phyloP scores from a whole-genome alignment of 306 rosid genomes.

The Hylodesmum podocarpum region DNA sequence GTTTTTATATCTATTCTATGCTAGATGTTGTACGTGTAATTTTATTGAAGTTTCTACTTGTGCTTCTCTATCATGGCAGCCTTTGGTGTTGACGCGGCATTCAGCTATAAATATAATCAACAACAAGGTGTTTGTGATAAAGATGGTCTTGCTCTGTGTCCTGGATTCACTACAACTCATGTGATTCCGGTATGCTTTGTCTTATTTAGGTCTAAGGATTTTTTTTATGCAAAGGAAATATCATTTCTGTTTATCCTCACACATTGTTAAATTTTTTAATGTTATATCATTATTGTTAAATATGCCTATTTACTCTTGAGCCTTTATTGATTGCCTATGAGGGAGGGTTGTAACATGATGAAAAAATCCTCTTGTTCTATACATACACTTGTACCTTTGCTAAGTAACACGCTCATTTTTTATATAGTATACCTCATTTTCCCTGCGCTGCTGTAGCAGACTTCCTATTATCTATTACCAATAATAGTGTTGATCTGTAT shows the following conservation, averaged over 20 bases:
- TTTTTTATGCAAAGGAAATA: conserved; percentile 4
- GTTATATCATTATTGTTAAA: neutral
- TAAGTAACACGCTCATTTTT: neutral
- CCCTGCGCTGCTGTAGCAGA: neutral
- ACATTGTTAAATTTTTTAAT: neutral
- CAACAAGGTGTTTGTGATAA: conserved; percentile 74
- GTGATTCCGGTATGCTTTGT: conserved; percentile 83
- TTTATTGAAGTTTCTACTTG: conserved; percentile 22
- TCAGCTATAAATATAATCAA: conserved; percentile 90
- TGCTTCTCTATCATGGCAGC: conserved; percentile 56
- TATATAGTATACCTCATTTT: neutral
- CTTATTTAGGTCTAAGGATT: conserved; percentile 1
- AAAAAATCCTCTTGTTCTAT: neutral
- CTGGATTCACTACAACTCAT: conserved; percentile 90
- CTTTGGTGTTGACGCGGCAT: conserved; percentile 93
- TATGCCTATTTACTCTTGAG: neutral
- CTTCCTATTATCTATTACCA: neutral
- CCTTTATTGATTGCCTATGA: neutral
- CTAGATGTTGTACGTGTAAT: neutral
- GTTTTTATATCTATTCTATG: conserved; percentile 13
- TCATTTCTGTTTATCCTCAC: neutral
- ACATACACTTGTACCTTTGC: neutral
- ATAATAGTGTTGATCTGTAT: neutral
- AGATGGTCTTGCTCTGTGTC: conserved; percentile 94
- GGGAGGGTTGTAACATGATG: neutral